Percentiles rank a stretch among this genome's conserved stretches.
phyloP scores from a whole-genome alignment of 768 basidiomycete species.

The Mycena polygramma region DNA sequence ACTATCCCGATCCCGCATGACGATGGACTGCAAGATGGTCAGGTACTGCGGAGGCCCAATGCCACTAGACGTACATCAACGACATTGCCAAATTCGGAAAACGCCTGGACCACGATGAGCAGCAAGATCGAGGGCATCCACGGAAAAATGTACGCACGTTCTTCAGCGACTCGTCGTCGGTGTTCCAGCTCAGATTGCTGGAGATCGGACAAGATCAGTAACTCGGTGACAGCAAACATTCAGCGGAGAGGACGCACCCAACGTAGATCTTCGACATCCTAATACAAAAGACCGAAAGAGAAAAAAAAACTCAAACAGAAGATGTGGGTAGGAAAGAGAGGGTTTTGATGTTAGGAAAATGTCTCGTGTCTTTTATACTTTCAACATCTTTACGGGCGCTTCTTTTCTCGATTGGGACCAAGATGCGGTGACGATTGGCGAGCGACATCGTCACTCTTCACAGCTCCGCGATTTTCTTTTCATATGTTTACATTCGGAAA shows the following conservation, averaged over 20 bases:
- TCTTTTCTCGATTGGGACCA: too few relatives aligned
- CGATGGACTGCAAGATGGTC: slow-evolving; percentile 15
- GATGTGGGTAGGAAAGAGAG: slow-evolving; percentile 25
- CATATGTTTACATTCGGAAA: neutral
- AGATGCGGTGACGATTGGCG: too few relatives aligned
- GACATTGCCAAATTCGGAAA: slow-evolving; percentile 24
- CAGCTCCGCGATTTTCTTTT: neutral
- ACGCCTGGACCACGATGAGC: slow-evolving; percentile 17
- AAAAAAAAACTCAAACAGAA: slow-evolving; percentile 28
- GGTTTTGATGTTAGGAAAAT: slow-evolving; percentile 12
- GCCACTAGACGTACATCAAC: slow-evolving; percentile 5
- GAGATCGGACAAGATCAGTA: slow-evolving; percentile 41
- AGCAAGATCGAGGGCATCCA: slow-evolving; percentile 4
- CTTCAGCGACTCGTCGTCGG: slow-evolving; percentile 27
- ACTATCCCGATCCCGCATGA: slow-evolving; percentile 32
- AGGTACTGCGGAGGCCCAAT: too few relatives aligned
- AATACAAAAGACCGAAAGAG: slow-evolving; percentile 25
- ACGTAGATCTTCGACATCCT: slow-evolving; percentile 35
- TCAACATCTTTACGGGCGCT: slow-evolving; percentile 14
- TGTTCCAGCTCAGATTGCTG: slow-evolving; percentile 40
- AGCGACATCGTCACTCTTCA: too few relatives aligned
- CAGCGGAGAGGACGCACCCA: slow-evolving; percentile 17
- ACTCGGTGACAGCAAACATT: slow-evolving; percentile 16
- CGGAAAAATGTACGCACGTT: neutral
- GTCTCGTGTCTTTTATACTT: slow-evolving; percentile 20